Evolutionary conservation across 306 rosid species (phyloP), one percentile per base, ranked within the genome.

Genomic region (Rubus idaeus): DNA sequence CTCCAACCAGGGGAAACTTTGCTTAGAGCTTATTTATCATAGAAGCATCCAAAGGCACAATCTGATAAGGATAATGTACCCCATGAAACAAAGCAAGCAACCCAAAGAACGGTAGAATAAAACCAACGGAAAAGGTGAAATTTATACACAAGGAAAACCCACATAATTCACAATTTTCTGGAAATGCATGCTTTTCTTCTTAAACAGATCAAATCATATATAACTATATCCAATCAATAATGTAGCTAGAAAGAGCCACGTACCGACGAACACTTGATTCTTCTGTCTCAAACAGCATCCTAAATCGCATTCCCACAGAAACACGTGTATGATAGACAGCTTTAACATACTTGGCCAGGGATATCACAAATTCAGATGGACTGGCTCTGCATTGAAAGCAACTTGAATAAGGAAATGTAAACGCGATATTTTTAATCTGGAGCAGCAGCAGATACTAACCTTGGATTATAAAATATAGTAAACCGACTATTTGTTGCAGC

Each of bases 201-300:
- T 26, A 37, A 39, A 63, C 37, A 3, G 42, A 61, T 30, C 18
- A 30, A 61, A 62, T 35, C 4, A 35, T 4, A 1, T 30, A 26
- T 1, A 60, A 14, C 13, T 13, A 6, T 72, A 18, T 35, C 13
- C 66, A 74, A 50, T 18, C 26, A 45, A 16, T 5, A 70, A 6
- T 75, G 10, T 26, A 76, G 57, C 26, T 58, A 77, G 6, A 26
- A 65, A 52, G 35, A 74, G 55, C 78, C 42, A 68, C 88, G 39
- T 70, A 88, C 95, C 92, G 80, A 21, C 92, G 90, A 68, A 90
- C 95, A 74, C 95, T 88, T 77, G 92, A 90, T 83, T 90, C 95
- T 83, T 88, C 95, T 14, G 95, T 90, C 84, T 90, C 95, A 75
- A 90, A 90, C 73, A 90, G 91, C 95, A 90, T 90, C 77, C 95